Conservation (phyloP, 2,329 filamentous ascomycete species). For the Blumeriella jaapii region DNA sequence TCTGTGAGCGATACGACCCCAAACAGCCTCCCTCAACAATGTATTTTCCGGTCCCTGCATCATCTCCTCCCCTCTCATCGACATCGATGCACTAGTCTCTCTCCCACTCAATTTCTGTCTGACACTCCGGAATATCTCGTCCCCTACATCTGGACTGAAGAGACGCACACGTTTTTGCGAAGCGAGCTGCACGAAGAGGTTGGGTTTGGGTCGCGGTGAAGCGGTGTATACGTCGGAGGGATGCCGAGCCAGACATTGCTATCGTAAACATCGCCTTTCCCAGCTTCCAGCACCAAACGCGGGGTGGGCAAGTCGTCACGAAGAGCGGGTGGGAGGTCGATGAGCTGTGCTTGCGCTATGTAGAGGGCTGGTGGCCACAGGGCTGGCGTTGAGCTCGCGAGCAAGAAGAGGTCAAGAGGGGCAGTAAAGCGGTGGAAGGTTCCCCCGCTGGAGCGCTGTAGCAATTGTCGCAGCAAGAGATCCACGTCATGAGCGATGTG, state of each 20-base stretch:
- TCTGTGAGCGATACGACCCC: slow-evolving; percentile 34
- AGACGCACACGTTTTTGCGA: slow-evolving; percentile 65
- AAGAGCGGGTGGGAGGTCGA: slow-evolving; percentile 52
- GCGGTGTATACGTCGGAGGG: slow-evolving; percentile 76
- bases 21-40: slow-evolving; percentile 57
- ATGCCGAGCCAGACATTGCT: slow-evolving; percentile 82
- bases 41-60: slow-evolving; percentile 69
- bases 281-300: slow-evolving; percentile 46
- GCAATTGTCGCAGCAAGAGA: slow-evolving; percentile 1
- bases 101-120: slow-evolving; percentile 25
- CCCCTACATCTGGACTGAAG: slow-evolving; percentile 51
- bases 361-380: slow-evolving; percentile 44
- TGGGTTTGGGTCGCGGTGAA: slow-evolving; percentile 94
- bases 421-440: slow-evolving; percentile 36
- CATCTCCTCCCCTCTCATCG: slow-evolving; percentile 72
- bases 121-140: slow-evolving; percentile 48
- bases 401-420: slow-evolving; percentile 26
- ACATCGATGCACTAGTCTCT: too few relatives aligned
- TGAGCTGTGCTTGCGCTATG: slow-evolving; percentile 69
- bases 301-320: slow-evolving; percentile 58
- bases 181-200: slow-evolving; percentile 76
- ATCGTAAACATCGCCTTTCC: slow-evolving; percentile 75
- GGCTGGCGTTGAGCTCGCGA: slow-evolving; percentile 4
- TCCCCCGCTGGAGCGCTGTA: slow-evolving; percentile 14
- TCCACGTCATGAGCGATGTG: background rate